Evolutionary conservation across 768 basidiomycete species (phyloP).

Genomic region (Psilocybe subaeruginosa): DNA sequence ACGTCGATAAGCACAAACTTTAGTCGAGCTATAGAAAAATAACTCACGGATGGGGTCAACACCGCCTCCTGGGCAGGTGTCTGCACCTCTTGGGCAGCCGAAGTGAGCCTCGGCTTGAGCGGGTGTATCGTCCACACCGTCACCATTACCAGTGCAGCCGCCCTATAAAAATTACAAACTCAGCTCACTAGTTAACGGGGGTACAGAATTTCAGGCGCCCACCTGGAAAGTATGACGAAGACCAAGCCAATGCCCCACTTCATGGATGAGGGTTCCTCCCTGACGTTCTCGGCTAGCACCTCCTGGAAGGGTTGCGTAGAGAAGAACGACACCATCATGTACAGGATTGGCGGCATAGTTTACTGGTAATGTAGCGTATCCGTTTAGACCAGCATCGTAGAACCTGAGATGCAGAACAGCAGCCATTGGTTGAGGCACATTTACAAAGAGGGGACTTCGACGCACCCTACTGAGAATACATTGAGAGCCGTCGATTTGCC

Average conservation of each 20-base stretch:
- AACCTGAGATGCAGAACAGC: conserved; percentile 18
- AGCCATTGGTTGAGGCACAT: conserved; percentile 10
- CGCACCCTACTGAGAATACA: conserved; percentile 38
- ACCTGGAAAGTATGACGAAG: conserved; percentile 52
- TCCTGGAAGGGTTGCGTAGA: conserved; percentile 39
- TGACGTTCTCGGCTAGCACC: conserved; percentile 45
- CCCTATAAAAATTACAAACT: conserved; percentile 17
- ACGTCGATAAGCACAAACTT: neutral
- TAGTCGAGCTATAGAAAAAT: neutral
- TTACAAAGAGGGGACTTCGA: neutral
- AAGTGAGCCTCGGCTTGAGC: conserved; percentile 37
- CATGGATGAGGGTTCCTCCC: conserved; percentile 50
- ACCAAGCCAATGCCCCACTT: conserved; percentile 54
- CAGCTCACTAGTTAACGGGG: neutral
- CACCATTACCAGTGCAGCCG: conserved; percentile 37
- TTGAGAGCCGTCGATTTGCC: conserved; percentile 41
- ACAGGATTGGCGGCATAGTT: conserved; percentile 36
- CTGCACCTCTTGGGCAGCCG: conserved; percentile 37
- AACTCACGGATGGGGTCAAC: conserved; percentile 45
- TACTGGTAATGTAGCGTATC: conserved; percentile 52
- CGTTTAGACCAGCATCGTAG: conserved; percentile 34
- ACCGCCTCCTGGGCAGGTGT: conserved; percentile 33
- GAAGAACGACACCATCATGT: conserved; percentile 47
- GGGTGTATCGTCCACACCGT: conserved; percentile 45
- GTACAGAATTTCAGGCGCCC: neutral